A percentile compares a stretch with the other conserved stretches of the same genome.
phyloP scores from a whole-genome alignment of 352 stramenopile species.

The Phytophthora rubi region DNA sequence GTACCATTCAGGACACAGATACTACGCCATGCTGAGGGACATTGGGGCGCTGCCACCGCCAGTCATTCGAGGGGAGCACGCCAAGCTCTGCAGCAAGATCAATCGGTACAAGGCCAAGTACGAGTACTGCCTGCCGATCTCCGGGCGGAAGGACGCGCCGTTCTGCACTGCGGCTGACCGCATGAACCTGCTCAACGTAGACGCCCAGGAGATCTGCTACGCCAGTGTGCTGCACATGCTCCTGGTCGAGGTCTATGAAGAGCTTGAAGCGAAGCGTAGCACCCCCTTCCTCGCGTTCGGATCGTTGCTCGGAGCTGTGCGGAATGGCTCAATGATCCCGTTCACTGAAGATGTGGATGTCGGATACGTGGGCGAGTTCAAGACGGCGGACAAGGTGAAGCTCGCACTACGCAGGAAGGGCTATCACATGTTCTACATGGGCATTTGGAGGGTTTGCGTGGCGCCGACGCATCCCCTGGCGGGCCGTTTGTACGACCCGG shows the following conservation, averaged over 20 bases:
- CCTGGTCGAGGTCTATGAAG: not conserved
- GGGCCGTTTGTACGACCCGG: slow-evolving; percentile 37
- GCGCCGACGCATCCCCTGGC: slow-evolving; percentile 13
- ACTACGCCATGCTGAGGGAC: not conserved
- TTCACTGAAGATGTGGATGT: not conserved
- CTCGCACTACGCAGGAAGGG: slow-evolving; percentile 37
- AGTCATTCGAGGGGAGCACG: not conserved
- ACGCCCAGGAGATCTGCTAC: not conserved
- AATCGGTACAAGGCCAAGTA: slow-evolving; percentile 1
- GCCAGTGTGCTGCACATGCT: not conserved
- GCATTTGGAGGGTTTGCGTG: slow-evolving; percentile 41
- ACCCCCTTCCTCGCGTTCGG: not conserved
- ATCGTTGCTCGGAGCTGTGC: not conserved
- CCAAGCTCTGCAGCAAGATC: not conserved
- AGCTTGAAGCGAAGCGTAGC: not conserved
- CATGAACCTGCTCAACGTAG: slow-evolving; percentile 37
- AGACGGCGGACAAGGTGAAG: not conserved
- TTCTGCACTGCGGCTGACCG: slow-evolving; percentile 46
- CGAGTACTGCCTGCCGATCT: slow-evolving; percentile 7
- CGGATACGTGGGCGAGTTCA: slow-evolving; percentile 1
- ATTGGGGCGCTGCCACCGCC: not conserved
- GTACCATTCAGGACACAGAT: not conserved
- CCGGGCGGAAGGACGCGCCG: slow-evolving; percentile 22
- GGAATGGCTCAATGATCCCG: not conserved
- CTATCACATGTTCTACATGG: slow-evolving; percentile 47